Base-by-base conservation (phyloP, 768 basidiomycete genomes). In the Tulasnella sp. region DNA sequence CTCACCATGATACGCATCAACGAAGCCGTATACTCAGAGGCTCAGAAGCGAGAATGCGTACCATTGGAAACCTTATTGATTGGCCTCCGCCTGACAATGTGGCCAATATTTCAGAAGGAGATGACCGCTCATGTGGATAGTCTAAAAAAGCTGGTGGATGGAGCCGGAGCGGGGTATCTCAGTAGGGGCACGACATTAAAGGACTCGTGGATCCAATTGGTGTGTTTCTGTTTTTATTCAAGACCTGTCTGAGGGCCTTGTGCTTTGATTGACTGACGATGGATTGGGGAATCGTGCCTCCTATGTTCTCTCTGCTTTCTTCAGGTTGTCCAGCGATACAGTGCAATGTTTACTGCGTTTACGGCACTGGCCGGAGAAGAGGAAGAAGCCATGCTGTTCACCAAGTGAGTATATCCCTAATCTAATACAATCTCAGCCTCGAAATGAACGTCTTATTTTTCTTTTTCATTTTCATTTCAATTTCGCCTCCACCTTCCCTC, bases 331-430 rank as follows among this genome's bases (percentile, higher is more conserved):
- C 78, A 76, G 51, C 81, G 83, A 60, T 99, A 98, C 70, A 77
- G 85, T 13, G 74, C 75, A 15, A 69, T 96, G 66, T 98, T 98
- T 76, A 85, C 83, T 61, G 82, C 86, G 1, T 82, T 93, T 63
- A 82, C 94, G 21, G 79, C 81, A 27, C 73, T 99, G 64, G 89
- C 88, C 2, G 80, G 79, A 41, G 85, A 88, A 62, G 85, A 83
- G 43, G 91, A 96, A 65, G 94, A 96, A 69, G 89, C 89, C 8
- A 96, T 97, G 93, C 87, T 98, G 49, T 96, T 96, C 67, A 82
- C 86, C 23, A 93, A 93, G 95, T 95, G 67, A 65, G 83, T 68
- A 9, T n/a, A n/a, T n/a, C n/a, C n/a, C n/a, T n/a, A n/a, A n/a
- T n/a, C 13, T 19, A 15, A 38, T n/a, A n/a, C n/a, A n/a, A n/a